Percentiles rank a stretch among this genome's conserved stretches.
Evolutionary conservation across 768 basidiomycete species (phyloP).

Genomic region (Tephrocybe rancida): DNA sequence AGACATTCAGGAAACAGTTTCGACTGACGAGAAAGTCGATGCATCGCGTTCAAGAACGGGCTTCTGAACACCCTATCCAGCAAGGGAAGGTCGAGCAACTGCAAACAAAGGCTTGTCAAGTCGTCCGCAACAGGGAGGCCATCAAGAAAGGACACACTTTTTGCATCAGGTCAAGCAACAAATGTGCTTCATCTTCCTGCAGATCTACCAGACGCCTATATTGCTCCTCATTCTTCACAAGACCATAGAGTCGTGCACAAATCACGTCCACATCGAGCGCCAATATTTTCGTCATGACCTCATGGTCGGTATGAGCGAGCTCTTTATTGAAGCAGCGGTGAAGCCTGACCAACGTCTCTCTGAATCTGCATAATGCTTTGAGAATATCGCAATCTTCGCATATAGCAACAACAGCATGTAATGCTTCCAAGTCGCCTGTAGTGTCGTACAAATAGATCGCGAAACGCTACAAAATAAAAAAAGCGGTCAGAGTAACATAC

Average conservation of each 20-base stretch:
- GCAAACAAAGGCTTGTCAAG: not conserved
- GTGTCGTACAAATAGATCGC: slow-evolving; percentile 3
- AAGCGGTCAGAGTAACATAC: not conserved
- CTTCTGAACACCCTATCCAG: slow-evolving; percentile 9
- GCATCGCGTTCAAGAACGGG: slow-evolving; percentile 14
- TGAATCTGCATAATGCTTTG: not conserved
- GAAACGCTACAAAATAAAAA: slow-evolving; percentile 3
- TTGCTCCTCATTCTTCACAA: not conserved
- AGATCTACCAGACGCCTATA: slow-evolving; percentile 4
- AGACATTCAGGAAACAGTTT: slow-evolving; percentile 27
- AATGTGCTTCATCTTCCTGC: slow-evolving; percentile 5
- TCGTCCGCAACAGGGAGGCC: not conserved
- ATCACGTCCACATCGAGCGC: slow-evolving; percentile 13
- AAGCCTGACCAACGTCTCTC: slow-evolving; percentile 2
- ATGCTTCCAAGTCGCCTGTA: not conserved
- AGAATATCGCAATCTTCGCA: slow-evolving; percentile 11
- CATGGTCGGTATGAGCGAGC: not conserved
- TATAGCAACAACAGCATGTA: not conserved
- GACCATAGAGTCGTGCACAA: slow-evolving; percentile 7
- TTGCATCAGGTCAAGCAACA: slow-evolving; percentile 16
- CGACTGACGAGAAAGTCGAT: slow-evolving; percentile 28
- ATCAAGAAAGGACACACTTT: not conserved
- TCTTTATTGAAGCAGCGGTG: slow-evolving; percentile 3
- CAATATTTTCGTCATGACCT: not conserved
- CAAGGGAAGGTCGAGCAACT: slow-evolving; percentile 12